Evolutionary conservation across 805 yeast species (phyloP).

Genomic region (Candida parachauliodes): DNA sequence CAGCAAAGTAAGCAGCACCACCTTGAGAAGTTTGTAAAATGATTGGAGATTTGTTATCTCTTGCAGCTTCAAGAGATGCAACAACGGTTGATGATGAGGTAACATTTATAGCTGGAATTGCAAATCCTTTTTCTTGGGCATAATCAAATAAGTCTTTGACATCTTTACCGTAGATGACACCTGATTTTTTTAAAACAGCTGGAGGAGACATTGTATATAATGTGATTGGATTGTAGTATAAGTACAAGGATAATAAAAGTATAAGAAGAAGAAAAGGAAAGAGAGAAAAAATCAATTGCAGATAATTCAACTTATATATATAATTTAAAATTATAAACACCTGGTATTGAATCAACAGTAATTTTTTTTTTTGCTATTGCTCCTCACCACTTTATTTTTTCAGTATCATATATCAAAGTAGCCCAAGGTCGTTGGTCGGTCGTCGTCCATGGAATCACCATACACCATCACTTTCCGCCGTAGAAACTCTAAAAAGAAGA

Average conservation of each 20-base stretch:
- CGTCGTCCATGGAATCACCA: too few species aligned
- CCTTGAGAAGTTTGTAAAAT: conserved; percentile 97
- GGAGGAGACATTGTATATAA: conserved; percentile 16
- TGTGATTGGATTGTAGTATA: not conserved
- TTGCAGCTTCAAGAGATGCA: conserved; percentile 47
- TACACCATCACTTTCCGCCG: too few species aligned
- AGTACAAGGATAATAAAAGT: not conserved
- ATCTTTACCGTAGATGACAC: conserved; percentile 99
- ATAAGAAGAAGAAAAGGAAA: not conserved
- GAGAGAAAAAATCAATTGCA: too few species aligned
- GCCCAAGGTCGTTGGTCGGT: too few species aligned
- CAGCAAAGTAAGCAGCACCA: conserved; percentile 99
- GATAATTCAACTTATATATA: too few species aligned
- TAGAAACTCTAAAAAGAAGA: too few species aligned
- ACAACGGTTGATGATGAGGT: conserved; percentile 94
- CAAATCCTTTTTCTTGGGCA: conserved; percentile 90
- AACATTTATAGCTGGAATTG: conserved; percentile 98
- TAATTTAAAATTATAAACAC: too few species aligned
- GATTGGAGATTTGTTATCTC: conserved; percentile 74
- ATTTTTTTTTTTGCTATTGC: too few species aligned
- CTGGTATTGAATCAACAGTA: too few species aligned
- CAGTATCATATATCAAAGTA: too few species aligned
- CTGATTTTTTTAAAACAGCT: conserved; percentile 82
- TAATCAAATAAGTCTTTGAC: conserved; percentile 82
- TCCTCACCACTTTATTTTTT: too few species aligned